phyloP scores from a whole-genome alignment of 2,329 filamentous ascomycete species.

The Ophiostoma sp. region DNA sequence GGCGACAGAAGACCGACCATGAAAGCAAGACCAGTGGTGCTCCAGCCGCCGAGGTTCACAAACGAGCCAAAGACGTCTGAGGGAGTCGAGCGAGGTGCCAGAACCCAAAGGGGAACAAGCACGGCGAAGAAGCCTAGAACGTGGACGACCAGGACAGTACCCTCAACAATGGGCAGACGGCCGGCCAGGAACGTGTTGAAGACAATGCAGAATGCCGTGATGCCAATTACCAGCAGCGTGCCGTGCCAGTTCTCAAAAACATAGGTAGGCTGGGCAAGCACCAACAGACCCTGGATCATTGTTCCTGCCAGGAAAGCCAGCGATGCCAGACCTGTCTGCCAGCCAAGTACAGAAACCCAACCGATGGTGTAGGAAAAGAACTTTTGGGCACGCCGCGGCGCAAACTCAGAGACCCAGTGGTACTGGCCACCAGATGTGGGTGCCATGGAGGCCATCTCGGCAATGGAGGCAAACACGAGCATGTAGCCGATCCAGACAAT shows the following conservation, averaged over 20 bases:
- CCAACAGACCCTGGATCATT: slow-evolving; percentile 49
- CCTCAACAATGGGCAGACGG: slow-evolving; percentile 52
- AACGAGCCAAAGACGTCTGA: slow-evolving; percentile 47
- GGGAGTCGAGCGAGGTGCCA: slow-evolving; percentile 32
- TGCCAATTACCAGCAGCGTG: slow-evolving; percentile 51
- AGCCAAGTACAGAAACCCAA: slow-evolving; percentile 53
- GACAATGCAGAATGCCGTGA: slow-evolving; percentile 48
- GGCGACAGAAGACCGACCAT: slow-evolving; percentile 48
- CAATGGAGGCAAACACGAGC: slow-evolving; percentile 44
- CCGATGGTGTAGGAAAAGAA: slow-evolving; percentile 57
- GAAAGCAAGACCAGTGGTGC: slow-evolving; percentile 46
- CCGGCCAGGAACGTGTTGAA: slow-evolving; percentile 52
- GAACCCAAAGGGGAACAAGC: slow-evolving; percentile 34
- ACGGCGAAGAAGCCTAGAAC: slow-evolving; percentile 45
- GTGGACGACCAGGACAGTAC: slow-evolving; percentile 52
- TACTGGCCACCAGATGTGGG: slow-evolving; percentile 59
- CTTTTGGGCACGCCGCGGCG: slow-evolving; percentile 49
- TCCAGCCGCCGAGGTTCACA: slow-evolving; percentile 51
- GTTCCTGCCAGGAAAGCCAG: slow-evolving; percentile 47
- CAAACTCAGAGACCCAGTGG: slow-evolving; percentile 59
- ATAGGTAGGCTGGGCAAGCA: slow-evolving; percentile 44
- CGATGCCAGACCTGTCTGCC: slow-evolving; percentile 44
- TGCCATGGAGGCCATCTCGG: slow-evolving; percentile 49
- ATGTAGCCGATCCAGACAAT: slow-evolving; percentile 49
- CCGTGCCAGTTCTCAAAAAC: slow-evolving; percentile 47